phyloP scores from a whole-genome alignment of 164 flowering plant species.

The Aristolochia californica region DNA sequence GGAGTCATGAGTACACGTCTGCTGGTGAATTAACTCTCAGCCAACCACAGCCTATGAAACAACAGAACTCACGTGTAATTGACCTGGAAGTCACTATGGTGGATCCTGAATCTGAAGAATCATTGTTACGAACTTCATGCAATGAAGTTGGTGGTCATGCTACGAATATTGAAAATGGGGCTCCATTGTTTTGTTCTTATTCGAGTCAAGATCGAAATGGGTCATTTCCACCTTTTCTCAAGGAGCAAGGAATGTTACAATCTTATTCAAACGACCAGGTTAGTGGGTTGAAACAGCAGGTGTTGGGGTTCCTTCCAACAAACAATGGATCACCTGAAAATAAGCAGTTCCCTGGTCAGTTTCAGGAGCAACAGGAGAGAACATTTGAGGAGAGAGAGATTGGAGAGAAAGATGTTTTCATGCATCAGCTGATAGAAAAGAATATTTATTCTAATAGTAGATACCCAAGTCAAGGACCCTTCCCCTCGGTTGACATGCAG shows the following conservation, averaged over 20 bases:
- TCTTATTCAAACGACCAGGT: slow-evolving; percentile 28
- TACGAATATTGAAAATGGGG: slow-evolving; percentile 15
- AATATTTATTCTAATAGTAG: slow-evolving; percentile 34
- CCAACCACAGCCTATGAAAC: slow-evolving; percentile 24
- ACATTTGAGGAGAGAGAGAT: slow-evolving; percentile 30
- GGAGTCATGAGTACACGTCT: slow-evolving; percentile 27
- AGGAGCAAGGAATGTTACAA: slow-evolving; percentile 23
- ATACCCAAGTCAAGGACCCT: slow-evolving; percentile 33
- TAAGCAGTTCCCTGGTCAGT: slow-evolving; percentile 33
- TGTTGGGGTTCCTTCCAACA: slow-evolving; percentile 30
- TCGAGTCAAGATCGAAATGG: slow-evolving; percentile 38
- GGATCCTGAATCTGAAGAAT: slow-evolving; percentile 18
- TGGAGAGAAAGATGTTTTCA: slow-evolving; percentile 33
- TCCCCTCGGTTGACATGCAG: slow-evolving; percentile 21
- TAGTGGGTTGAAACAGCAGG: slow-evolving; percentile 17
- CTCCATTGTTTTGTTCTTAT: slow-evolving; percentile 31
- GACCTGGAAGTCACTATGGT: slow-evolving; percentile 35
- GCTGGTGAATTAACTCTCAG: slow-evolving; percentile 27
- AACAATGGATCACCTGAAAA: slow-evolving; percentile 24
- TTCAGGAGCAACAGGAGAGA: slow-evolving; percentile 32
- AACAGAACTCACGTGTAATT: slow-evolving; percentile 24
- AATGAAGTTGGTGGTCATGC: slow-evolving; percentile 9
- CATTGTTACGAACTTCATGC: slow-evolving; percentile 18
- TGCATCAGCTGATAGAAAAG: slow-evolving; percentile 33
- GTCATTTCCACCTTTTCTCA: slow-evolving; percentile 40